These are phyloP conservation scores for Gloeostereum incarnatum DNA, from an alignment of 768 basidiomycete genomes.

Conservation along the genomic window DNA sequence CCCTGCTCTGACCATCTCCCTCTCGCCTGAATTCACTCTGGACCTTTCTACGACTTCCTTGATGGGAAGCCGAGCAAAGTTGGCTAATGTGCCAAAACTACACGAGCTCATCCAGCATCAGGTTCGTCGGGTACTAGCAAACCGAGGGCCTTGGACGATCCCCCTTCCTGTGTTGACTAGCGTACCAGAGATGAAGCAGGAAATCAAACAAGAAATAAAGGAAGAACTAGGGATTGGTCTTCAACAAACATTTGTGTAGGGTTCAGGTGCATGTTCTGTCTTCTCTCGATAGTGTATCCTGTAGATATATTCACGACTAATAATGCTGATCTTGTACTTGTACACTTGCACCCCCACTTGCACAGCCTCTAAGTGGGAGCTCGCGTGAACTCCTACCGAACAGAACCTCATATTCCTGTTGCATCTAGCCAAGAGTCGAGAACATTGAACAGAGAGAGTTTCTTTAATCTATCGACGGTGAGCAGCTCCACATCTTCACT, in stretches of 20 bases:
- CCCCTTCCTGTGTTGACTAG: slow-evolving; percentile 53
- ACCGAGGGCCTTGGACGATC: slow-evolving; percentile 57
- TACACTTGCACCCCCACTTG: too few species aligned
- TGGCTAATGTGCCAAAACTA: slow-evolving; percentile 94
- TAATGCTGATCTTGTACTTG: too few species aligned
- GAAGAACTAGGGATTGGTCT: too few species aligned
- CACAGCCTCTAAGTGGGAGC: too few species aligned
- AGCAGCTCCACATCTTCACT: slow-evolving; percentile 29
- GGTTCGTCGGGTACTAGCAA: slow-evolving; percentile 55
- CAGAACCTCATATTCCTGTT: slow-evolving; percentile 33
- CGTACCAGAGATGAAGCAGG: slow-evolving; percentile 13
- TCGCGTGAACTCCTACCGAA: too few species aligned
- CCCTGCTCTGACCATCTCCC: slow-evolving; percentile 58
- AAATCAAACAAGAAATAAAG: too few species aligned
- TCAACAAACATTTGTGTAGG: too few species aligned
- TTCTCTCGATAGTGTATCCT: too few species aligned
- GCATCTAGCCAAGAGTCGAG: slow-evolving; percentile 49
- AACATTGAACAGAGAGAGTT: slow-evolving; percentile 25
- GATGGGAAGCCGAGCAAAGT: slow-evolving; percentile 93
- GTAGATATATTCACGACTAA: too few species aligned
- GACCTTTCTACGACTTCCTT: slow-evolving; percentile 84
- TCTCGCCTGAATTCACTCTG: slow-evolving; percentile 82
- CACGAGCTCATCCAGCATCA: slow-evolving; percentile 91
- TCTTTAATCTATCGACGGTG: slow-evolving; percentile 22
- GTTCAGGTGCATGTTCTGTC: too few species aligned